Base-by-base conservation (phyloP, 2,329 filamentous ascomycete genomes). In the Verticillium tricorpus region DNA sequence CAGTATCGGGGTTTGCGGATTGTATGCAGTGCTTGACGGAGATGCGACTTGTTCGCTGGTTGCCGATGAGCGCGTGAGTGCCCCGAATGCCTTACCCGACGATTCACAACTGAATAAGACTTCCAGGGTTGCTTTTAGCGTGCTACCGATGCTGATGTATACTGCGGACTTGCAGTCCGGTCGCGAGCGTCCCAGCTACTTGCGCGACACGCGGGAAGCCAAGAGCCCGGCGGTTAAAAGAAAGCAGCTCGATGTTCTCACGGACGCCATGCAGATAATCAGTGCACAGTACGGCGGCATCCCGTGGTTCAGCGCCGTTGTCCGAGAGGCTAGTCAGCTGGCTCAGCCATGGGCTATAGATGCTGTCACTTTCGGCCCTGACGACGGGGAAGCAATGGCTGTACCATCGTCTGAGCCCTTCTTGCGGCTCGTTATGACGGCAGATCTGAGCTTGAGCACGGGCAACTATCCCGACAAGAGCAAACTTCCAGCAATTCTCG, bases 21-120 rank as follows among this genome's bases (percentile, higher is more conserved):
- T 78, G 78, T 14, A 72, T 83, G 54, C 80, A 81, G 54, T 77
- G 80, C 60, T 75, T 83, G 4, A 75, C 80, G 3, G 72, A 77
- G 15, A 73, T 78, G n/a, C 74, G 75, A 1, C 72, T 81, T 2
- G 77, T 74, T 6, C 75, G 79, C 7, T 80, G 75, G 71, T 68
- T 82, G 0, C 81, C 81, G 3, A 77, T 82, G 15, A 81, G 77
- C 63, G 78, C 79, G 2, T 71, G 74, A 31, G 70, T 71, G 3
- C 74, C 71, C 63, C 73, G 70, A 1, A 70, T 74, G 1, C 59
- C 75, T 3, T 73, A 71, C 1, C 65, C 73, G 1, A 67, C 72
- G 5, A 63, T 74, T 11, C 68, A 74, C 60, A 6, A 64, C 75
- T 2, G 73, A 75, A 56, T 69, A 73, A 40, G 72, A 74, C 56